Base-by-base conservation (phyloP, 2,329 filamentous ascomycete genomes). In the Curvularia lunata region DNA sequence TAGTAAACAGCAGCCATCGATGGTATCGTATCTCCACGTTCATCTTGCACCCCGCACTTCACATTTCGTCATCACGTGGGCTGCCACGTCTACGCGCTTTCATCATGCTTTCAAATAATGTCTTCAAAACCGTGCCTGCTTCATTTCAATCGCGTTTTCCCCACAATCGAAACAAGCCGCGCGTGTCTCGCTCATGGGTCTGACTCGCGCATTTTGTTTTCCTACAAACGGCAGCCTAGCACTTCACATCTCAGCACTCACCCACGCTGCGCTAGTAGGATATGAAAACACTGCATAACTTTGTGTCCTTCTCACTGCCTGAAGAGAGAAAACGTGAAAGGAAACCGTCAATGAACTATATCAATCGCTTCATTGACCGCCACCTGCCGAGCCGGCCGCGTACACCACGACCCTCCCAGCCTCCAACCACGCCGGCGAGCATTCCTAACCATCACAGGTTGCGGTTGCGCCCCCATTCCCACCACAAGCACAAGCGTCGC, bases 301-400 rank as follows among this genome's bases (percentile, higher is more conserved):
- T 42, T 32, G 38, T 41, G 16, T 45, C 7, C 25, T 34, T n/a
- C 19, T 34, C 43, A 10, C 16, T 56, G 18, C 30, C 48, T 19
- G 19, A 47, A 28, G 38, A 52, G 23, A 48, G 18, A 25, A 8
- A 30, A 12, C 25, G n/a, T 23, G 30, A 23, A 18, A 41, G 18
- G 23, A 23, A 19, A 21, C 19, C 28, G 30, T 61, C 47, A 52
- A 55, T 60, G 58, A 45, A 63, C 19, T 61, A 56, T 52, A 50
- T 66, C 41, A 56, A 54, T 51, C 58, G 52, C 37, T 57, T 56
- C 32, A 37, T 65, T 23, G 45, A 61, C 37, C 58, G 46, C 38
- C 21, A 48, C 43, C 38, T 49, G 9, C 30, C 34, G 16, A n/a
- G 1, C 13, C 43, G 27, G 5, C n/a, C 32, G 46, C 52, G 21